These are phyloP conservation scores for Globisporangium sylvaticum DNA, from an alignment of 352 stramenopile species.

Conservation along the genomic window DNA sequence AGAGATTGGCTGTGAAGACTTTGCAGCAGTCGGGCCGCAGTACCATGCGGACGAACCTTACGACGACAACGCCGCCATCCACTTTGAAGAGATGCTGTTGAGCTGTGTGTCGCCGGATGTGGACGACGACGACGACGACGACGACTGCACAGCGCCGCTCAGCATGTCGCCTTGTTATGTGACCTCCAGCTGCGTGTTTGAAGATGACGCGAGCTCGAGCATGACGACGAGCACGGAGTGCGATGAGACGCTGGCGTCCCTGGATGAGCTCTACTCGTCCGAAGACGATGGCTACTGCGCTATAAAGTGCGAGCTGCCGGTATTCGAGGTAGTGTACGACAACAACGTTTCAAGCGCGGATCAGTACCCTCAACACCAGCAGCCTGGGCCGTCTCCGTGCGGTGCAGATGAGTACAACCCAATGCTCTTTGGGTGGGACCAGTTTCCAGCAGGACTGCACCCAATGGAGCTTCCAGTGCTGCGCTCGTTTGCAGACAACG, in stretches of 20 bases:
- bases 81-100: slow-evolving; percentile 9
- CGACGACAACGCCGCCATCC: slow-evolving; percentile 2
- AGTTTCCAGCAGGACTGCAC: neutral
- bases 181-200: slow-evolving; percentile 1
- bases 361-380: neutral
- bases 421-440: slow-evolving; percentile 5
- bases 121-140: neutral
- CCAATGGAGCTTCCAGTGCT: neutral
- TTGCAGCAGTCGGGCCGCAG: neutral
- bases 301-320: slow-evolving; percentile 6
- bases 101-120: slow-evolving; percentile 2
- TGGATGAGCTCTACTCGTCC: slow-evolving; percentile 11
- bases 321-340: neutral
- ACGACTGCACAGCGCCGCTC: neutral
- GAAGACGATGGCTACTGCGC: neutral
- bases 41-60: neutral
- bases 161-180: neutral
- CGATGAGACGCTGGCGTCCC: neutral
- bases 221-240: slow-evolving; percentile 11
- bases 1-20: slow-evolving; percentile 4
- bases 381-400: neutral
- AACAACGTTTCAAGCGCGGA: neutral
- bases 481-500: slow-evolving; percentile 1
- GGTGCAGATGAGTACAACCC: neutral
- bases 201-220: neutral